A percentile compares a stretch with the other conserved stretches of the same genome.
Evolutionary conservation across 441 rosid species (phyloP).

Genomic region (Biscutella laevigata): DNA sequence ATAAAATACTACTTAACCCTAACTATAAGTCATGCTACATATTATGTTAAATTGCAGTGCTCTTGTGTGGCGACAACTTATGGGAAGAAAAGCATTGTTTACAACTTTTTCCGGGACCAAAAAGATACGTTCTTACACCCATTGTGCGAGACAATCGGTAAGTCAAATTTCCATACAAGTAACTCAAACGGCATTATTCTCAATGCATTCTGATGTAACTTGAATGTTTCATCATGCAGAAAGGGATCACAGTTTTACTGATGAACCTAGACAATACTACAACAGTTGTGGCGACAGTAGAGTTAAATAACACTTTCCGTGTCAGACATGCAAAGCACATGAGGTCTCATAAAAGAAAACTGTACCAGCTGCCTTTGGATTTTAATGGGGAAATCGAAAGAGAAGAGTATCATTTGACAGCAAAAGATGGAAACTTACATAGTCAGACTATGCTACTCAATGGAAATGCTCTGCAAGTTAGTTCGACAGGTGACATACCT

Average conservation of each 20-base stretch:
- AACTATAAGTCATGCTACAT: slow-evolving; percentile 6
- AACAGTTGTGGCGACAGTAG: slow-evolving; percentile 36
- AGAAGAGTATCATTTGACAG: slow-evolving; percentile 80
- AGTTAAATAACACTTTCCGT: slow-evolving; percentile 30
- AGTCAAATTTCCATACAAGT: slow-evolving; percentile 15
- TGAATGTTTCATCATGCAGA: slow-evolving; percentile 36
- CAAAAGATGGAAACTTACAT: slow-evolving; percentile 68
- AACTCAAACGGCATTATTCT: background rate
- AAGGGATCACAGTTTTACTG: slow-evolving; percentile 56
- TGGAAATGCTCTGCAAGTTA: slow-evolving; percentile 50
- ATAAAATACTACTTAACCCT: background rate
- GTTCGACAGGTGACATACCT: slow-evolving; percentile 62
- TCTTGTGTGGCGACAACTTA: slow-evolving; percentile 75
- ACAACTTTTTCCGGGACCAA: slow-evolving; percentile 61
- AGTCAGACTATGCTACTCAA: slow-evolving; percentile 78
- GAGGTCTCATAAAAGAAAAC: slow-evolving; percentile 18
- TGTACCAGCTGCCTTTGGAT: slow-evolving; percentile 21
- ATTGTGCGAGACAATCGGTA: slow-evolving; percentile 74
- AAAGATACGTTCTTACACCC: slow-evolving; percentile 62
- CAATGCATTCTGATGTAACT: background rate
- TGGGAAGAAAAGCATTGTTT: slow-evolving; percentile 65
- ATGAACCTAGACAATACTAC: slow-evolving; percentile 68
- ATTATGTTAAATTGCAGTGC: slow-evolving; percentile 44
- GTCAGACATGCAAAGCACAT: slow-evolving; percentile 25
- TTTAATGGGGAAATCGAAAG: slow-evolving; percentile 30